These are phyloP conservation scores for Brettanomyces sp. DNA, from an alignment of 805 yeast species.

Conservation along the genomic window DNA sequence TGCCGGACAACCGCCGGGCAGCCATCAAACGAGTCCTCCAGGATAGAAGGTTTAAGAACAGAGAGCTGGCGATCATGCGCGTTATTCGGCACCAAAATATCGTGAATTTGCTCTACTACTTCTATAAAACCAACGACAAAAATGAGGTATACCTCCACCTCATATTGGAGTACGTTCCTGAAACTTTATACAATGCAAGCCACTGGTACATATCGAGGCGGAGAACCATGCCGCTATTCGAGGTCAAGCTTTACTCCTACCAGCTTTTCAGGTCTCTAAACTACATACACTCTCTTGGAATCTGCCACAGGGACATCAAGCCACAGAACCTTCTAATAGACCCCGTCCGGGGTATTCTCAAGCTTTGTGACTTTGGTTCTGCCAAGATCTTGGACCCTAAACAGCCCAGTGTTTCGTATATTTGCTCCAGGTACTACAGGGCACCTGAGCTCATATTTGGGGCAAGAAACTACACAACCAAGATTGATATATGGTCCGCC, in stretches of 20 bases:
- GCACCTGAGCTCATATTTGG: constrained; percentile 98
- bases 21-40: constrained; percentile 96
- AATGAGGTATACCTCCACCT: constrained; percentile 81
- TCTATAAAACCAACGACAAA: constrained; percentile 55
- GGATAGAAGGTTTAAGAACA: constrained; percentile 85
- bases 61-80: constrained; percentile 95
- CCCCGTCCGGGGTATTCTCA: constrained; percentile 75
- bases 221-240: constrained; percentile 77
- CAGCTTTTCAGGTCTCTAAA: constrained; percentile 70
- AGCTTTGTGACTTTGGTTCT: constrained; percentile 92
- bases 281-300: constrained; percentile 66
- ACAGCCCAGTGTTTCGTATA: constrained; percentile 93
- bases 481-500: constrained; percentile 95
- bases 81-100: constrained; percentile 77
- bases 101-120: constrained; percentile 79
- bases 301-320: constrained; percentile 89
- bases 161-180: constrained; percentile 91
- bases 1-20: constrained; percentile 67
- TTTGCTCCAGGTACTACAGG: constrained; percentile 91
- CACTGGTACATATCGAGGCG: constrained; percentile 74
- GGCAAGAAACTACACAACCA: constrained; percentile 91
- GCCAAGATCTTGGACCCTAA: constrained; percentile 84
- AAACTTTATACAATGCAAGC: constrained; percentile 83
- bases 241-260: constrained; percentile 76
- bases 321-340: constrained; percentile 85